These are phyloP conservation scores for Fusarium vanettenii DNA, from an alignment of 2,329 filamentous ascomycete species.

Conservation along the genomic window DNA sequence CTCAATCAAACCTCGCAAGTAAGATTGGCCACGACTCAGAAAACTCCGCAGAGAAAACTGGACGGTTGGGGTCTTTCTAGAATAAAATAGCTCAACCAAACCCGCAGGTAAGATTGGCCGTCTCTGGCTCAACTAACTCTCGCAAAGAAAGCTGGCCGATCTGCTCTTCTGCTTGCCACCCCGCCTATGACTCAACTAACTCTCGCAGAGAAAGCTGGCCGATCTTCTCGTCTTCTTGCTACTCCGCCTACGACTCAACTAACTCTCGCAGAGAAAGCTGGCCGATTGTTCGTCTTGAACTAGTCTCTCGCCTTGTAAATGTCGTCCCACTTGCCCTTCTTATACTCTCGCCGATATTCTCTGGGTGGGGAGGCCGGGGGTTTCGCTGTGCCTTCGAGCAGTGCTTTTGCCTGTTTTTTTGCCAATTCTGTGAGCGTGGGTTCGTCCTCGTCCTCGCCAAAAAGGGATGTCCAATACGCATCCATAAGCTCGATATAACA, in stretches of 20 bases:
- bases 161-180: too few species aligned
- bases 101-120: too few species aligned
- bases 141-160: too few species aligned
- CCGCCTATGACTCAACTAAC: too few species aligned
- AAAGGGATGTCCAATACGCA: neutral
- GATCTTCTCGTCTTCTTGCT: too few species aligned
- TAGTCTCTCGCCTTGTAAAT: neutral
- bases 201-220: too few species aligned
- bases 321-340: neutral
- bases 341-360: neutral
- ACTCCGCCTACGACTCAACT: neutral
- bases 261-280: neutral
- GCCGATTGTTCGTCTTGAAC: neutral
- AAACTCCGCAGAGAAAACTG: constrained; percentile 1
- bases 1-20: neutral
- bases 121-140: too few species aligned
- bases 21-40: constrained; percentile 3
- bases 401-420: neutral
- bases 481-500: neutral
- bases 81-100: too few species aligned
- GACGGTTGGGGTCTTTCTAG: neutral
- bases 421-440: neutral
- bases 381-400: too few species aligned
- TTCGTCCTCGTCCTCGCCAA: neutral
- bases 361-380: neutral